Evolutionary conservation across 495 filamentous ascomycete genomes (phyloP), one percentile per base, ranked within the genome.

Genomic region (Aspergillus nanangensis): DNA sequence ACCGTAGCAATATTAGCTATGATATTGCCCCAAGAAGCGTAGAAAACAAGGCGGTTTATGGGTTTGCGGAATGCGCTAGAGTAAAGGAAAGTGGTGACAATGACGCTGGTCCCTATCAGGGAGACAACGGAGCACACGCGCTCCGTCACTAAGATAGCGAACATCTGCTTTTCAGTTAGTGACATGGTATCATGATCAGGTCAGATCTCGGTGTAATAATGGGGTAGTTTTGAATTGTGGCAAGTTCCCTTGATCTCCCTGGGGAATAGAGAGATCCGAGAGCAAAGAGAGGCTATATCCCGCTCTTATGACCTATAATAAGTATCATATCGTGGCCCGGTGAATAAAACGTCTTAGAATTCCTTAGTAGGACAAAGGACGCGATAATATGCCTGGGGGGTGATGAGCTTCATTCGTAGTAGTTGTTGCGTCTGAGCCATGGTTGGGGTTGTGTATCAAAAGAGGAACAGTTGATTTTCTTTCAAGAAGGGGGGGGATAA

Each of bases 31-130:
- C 89, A 87, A 4, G 83, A 84, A 2, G 90, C 89, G 57, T 83
- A 91, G 62, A 95, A 94, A 8, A 92, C 79, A 3, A 95, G 70
- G 3, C 89, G 78, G 55, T 94, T 94, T 67, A 95, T 90, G n/a
- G 90, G 88, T 65, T 91, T 90, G 47, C 84, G 67, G 32, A 72
- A 72, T 1, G 60, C 53, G 2, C 46, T 44, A 3, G 66, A 70
- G 13, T 68, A 49, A 13, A 79, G 59, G 51, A 90, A 94, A 25
- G 89, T 90, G 40, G 73, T 45, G 24, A 93, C 77, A 41, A 94
- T 84, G 60, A 93, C 83, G 35, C 80, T 50, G 21, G 83, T 85
- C 37, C 87, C 88, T 3, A 84, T 11, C 3, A 95, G 57, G 0
- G 88, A 94, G 53, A 93, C 69, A 9, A 79, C 66, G 0, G 87